Percentiles rank a stretch among this genome's conserved stretches.
Evolutionary conservation across 768 basidiomycete genomes (phyloP).

Genomic region (Tephrocybe sp.): DNA sequence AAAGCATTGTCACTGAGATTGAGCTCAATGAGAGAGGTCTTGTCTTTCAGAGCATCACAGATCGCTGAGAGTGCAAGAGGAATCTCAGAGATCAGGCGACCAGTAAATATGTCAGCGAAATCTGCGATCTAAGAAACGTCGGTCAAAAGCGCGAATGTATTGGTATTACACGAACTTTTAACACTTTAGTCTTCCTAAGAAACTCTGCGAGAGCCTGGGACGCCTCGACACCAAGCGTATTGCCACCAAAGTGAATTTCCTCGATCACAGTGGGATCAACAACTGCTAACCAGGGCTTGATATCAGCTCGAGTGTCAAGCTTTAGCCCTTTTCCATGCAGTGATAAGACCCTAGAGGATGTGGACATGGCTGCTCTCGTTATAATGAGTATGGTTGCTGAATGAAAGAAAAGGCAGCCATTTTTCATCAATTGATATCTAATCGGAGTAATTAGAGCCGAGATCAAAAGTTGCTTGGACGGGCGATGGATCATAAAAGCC

Average conservation of each 20-base stretch:
- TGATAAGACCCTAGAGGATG: conserved; percentile 38
- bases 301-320: conserved; percentile 72
- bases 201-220: conserved; percentile 82
- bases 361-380: conserved; percentile 20
- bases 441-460: too few relatives aligned
- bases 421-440: too few relatives aligned
- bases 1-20: conserved; percentile 97
- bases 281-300: conserved; percentile 68
- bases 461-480: too few relatives aligned
- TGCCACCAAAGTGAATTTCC: conserved; percentile 92
- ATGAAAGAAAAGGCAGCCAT: not conserved
- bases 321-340: conserved; percentile 72
- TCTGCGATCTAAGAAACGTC: conserved; percentile 71
- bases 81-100: conserved; percentile 94
- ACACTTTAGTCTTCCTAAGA: conserved; percentile 58
- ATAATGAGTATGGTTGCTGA: not conserved
- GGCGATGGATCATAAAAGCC: too few relatives aligned
- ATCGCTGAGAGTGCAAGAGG: conserved; percentile 86
- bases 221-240: conserved; percentile 92
- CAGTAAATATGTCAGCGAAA: conserved; percentile 97
- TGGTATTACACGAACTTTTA: conserved; percentile 59
- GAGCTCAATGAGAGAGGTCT: conserved; percentile 80
- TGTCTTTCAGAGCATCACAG: conserved; percentile 82
- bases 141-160: not conserved
- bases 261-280: conserved; percentile 69